These are phyloP conservation scores for Schoenoplectus triqueter DNA, from an alignment of 202 grass and related monocot species.

Conservation along the genomic window DNA sequence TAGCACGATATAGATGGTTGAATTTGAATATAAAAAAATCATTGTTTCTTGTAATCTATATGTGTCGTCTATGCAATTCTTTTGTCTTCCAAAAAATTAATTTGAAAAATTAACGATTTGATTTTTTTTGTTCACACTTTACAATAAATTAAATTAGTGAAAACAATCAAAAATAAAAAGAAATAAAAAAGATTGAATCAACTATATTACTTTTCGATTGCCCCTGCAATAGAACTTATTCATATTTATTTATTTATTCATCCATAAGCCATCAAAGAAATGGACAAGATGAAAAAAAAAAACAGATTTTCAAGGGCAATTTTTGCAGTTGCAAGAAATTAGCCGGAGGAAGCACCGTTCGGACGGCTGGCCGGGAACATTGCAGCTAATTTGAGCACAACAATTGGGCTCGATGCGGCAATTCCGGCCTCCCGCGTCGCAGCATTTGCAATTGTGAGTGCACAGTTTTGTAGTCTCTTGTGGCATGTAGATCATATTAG, in stretches of 20 bases:
- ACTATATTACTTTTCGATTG: background rate
- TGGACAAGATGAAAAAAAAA: background rate
- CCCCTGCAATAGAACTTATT: background rate
- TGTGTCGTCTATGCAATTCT: too few relatives aligned
- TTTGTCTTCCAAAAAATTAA: too few relatives aligned
- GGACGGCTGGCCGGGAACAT: background rate
- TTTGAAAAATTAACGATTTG: too few relatives aligned
- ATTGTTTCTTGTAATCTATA: too few relatives aligned
- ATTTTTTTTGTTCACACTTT: too few relatives aligned
- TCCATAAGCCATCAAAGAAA: background rate
- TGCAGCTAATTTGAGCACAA: slow-evolving; percentile 19
- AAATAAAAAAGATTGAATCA: background rate
- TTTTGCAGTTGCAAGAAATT: background rate
- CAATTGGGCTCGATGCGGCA: background rate
- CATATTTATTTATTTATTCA: background rate
- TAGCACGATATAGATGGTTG: too few relatives aligned
- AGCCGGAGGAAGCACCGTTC: background rate
- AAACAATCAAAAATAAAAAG: too few relatives aligned
- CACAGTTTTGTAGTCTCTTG: background rate
- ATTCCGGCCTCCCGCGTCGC: background rate
- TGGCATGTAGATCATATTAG: background rate
- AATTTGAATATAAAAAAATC: too few relatives aligned
- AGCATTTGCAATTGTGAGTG: background rate
- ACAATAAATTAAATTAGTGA: too few relatives aligned
- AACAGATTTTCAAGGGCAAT: background rate